Evolutionary conservation across 2,329 filamentous ascomycete genomes (phyloP).

Genomic region (Aspergillus flavus): DNA sequence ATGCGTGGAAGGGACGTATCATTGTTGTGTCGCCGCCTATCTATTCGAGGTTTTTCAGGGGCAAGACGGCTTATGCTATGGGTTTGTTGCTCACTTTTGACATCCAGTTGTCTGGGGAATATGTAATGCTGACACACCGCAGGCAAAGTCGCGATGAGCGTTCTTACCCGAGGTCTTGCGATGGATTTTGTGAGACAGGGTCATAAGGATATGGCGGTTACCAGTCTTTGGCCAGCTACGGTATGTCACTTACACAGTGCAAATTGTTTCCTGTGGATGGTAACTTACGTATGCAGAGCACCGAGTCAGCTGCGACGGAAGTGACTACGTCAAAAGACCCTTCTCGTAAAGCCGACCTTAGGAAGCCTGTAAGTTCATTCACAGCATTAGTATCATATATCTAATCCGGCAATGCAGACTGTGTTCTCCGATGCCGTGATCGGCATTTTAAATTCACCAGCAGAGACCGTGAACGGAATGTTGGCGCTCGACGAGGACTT

Average conservation of each 20-base stretch:
- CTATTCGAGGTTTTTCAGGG: constrained; percentile 80
- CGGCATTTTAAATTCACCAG: constrained; percentile 66
- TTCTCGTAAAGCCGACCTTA: constrained; percentile 58
- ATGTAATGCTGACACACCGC: constrained; percentile 1
- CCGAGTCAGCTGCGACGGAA: constrained; percentile 75
- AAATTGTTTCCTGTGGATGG: neutral
- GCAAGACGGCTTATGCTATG: constrained; percentile 82
- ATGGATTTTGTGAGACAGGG: constrained; percentile 77
- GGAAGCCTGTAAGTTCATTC: constrained; percentile 55
- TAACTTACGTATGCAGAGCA: constrained; percentile 50
- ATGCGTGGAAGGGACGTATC: constrained; percentile 63
- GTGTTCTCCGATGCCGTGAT: constrained; percentile 82
- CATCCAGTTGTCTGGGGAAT: neutral
- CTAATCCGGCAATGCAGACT: constrained; percentile 39
- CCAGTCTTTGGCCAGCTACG: constrained; percentile 78
- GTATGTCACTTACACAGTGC: constrained; percentile 49
- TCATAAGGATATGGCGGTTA: constrained; percentile 70
- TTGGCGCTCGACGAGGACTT: constrained; percentile 82
- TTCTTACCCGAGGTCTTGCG: constrained; percentile 76
- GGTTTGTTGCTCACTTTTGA: constrained; percentile 33
- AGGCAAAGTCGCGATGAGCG: constrained; percentile 79
- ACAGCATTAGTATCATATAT: neutral
- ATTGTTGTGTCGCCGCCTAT: constrained; percentile 83
- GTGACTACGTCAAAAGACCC: constrained; percentile 49
- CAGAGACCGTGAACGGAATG: constrained; percentile 67